A percentile compares a stretch with the other conserved stretches of the same genome.
These are phyloP conservation scores for Ambrosiella cleistominuta DNA, from an alignment of 2,329 filamentous ascomycete species.

Conservation along the genomic window DNA sequence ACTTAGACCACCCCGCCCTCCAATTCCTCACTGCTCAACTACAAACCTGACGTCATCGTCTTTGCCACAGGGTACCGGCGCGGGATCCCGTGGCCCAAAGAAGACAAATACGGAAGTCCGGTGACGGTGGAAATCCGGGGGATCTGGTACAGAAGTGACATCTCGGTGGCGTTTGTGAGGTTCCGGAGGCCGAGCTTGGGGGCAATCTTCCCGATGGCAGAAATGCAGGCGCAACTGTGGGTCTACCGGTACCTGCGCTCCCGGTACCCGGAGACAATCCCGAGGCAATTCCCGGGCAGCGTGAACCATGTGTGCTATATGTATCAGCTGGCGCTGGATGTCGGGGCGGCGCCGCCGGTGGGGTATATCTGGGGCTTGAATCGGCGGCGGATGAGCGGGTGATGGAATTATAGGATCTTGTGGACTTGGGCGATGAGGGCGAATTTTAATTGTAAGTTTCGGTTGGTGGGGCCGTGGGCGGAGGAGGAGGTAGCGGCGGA, in stretches of 20 bases:
- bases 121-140: constrained; percentile 33
- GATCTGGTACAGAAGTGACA: constrained; percentile 28
- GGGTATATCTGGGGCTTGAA: constrained; percentile 18
- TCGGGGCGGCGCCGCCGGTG: constrained; percentile 25
- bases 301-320: constrained; percentile 33
- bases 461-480: constrained; percentile 28
- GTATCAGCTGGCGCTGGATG: constrained; percentile 31
- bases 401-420: constrained; percentile 14
- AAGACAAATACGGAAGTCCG: constrained; percentile 24
- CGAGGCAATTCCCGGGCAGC: constrained; percentile 17
- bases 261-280: constrained; percentile 16
- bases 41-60: constrained; percentile 28
- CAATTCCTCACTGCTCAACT: not conserved
- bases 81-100: constrained; percentile 24
- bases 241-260: constrained; percentile 23
- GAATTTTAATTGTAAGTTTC: constrained; percentile 33
- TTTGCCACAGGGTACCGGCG: constrained; percentile 30
- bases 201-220: constrained; percentile 31
- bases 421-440: constrained; percentile 30
- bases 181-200: constrained; percentile 27
- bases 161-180: constrained; percentile 28
- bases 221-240: constrained; percentile 32
- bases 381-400: constrained; percentile 15
- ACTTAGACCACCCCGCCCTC: constrained; percentile 15
- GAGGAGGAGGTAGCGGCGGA: constrained; percentile 20